phyloP scores from a whole-genome alignment of 768 basidiomycete species.

The Hypsizygus marmoreus region DNA sequence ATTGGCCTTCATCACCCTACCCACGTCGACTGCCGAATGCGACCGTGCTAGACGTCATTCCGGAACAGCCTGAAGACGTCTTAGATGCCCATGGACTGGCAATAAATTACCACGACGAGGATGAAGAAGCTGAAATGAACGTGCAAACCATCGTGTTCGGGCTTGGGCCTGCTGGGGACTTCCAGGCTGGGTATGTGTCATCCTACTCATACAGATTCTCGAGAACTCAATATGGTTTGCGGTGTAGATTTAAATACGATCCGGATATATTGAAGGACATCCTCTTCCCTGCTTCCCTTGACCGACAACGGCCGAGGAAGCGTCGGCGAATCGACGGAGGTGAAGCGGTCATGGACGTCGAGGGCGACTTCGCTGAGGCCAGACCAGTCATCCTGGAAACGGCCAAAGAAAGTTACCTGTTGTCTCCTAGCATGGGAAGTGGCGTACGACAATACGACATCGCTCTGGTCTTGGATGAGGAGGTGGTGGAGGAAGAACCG shows the following conservation, averaged over 20 bases:
- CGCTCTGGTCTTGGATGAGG: slow-evolving; percentile 35
- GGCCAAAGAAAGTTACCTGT: slow-evolving; percentile 39
- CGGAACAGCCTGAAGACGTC: slow-evolving; percentile 36
- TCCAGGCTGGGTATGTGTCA: slow-evolving; percentile 45
- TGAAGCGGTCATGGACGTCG: slow-evolving; percentile 17
- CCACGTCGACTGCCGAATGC: slow-evolving; percentile 41
- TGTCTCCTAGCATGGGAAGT: slow-evolving; percentile 32
- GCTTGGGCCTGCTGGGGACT: slow-evolving; percentile 35
- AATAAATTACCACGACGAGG: slow-evolving; percentile 31
- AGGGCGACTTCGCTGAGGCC: slow-evolving; percentile 6
- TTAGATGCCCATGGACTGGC: slow-evolving; percentile 27
- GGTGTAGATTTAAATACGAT: slow-evolving; percentile 58
- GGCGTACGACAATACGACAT: slow-evolving; percentile 33
- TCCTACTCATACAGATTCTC: slow-evolving; percentile 4
- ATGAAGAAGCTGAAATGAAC: slow-evolving; percentile 44
- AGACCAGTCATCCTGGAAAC: slow-evolving; percentile 39
- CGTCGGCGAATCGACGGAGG: slow-evolving; percentile 25
- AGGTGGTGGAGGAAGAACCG: slow-evolving; percentile 11
- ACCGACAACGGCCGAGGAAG: slow-evolving; percentile 35
- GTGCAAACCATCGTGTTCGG: slow-evolving; percentile 53
- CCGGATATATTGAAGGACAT: slow-evolving; percentile 41
- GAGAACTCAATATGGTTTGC: slow-evolving; percentile 2
- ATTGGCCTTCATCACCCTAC: slow-evolving; percentile 30
- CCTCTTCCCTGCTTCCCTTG: slow-evolving; percentile 41
- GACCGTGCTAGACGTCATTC: slow-evolving; percentile 40